Percentiles rank a stretch among this genome's conserved stretches.
phyloP scores from a whole-genome alignment of 768 basidiomycete species.

The Boletus sensibilis region DNA sequence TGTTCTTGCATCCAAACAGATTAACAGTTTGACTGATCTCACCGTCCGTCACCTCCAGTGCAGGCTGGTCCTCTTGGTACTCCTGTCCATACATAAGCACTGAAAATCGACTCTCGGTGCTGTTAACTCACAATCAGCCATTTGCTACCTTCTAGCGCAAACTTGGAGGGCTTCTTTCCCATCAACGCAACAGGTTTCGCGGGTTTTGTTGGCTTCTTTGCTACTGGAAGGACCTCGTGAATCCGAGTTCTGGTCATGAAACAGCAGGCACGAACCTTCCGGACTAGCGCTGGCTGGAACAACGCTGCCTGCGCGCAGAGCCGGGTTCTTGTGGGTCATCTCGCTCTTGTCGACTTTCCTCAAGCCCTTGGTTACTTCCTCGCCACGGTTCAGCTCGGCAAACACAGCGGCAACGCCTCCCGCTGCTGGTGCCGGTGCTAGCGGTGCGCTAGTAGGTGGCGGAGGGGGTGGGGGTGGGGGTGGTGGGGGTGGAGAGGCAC shows the following conservation, averaged over 20 bases:
- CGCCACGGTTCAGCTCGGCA: constrained; percentile 86
- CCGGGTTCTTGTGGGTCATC: constrained; percentile 99
- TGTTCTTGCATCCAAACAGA: constrained; percentile 87
- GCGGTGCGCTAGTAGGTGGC: constrained; percentile 41
- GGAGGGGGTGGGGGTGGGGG: constrained; percentile 60
- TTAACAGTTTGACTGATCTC: constrained; percentile 84
- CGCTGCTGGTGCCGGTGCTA: constrained; percentile 39
- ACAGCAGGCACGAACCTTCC: constrained; percentile 32
- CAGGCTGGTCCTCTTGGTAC: constrained; percentile 80
- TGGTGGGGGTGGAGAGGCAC: constrained; percentile 31
- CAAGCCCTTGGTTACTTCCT: constrained; percentile 84
- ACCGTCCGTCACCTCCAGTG: constrained; percentile 69
- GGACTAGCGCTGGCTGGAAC: constrained; percentile 47
- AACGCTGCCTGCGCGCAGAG: constrained; percentile 55
- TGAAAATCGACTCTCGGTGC: background rate
- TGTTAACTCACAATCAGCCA: constrained; percentile 76
- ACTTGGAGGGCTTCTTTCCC: constrained; percentile 91
- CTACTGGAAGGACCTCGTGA: constrained; percentile 22
- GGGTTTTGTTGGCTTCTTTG: constrained; percentile 75
- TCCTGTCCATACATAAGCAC: constrained; percentile 53
- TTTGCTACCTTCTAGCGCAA: constrained; percentile 86
- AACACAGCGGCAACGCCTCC: constrained; percentile 81
- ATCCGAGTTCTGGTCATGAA: background rate
- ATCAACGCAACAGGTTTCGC: constrained; percentile 79
- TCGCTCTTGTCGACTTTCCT: constrained; percentile 94